A percentile compares a stretch with the other conserved stretches of the same genome.
These are phyloP conservation scores for Fusarium chaquense DNA, from an alignment of 2,329 filamentous ascomycete species.

Conservation along the genomic window DNA sequence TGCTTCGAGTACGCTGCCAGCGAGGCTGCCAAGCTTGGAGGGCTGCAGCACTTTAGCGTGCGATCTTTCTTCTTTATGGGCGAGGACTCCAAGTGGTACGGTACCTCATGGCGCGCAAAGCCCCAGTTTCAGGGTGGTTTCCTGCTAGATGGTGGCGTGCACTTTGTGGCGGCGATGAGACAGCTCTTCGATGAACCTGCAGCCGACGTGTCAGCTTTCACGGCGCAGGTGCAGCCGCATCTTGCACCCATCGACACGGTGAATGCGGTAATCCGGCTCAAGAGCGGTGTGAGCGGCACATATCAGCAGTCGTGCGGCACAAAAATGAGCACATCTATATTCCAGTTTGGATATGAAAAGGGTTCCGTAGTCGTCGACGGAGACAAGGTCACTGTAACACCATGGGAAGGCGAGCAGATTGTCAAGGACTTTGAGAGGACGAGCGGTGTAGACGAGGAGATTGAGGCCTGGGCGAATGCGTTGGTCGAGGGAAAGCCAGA, in stretches of 20 bases:
- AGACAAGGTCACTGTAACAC: conserved; percentile 58
- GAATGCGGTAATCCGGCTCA: conserved; percentile 67
- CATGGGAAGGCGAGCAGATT: conserved; percentile 50
- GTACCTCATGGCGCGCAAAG: conserved; percentile 72
- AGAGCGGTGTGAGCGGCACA: conserved; percentile 66
- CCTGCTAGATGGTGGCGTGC: conserved; percentile 80
- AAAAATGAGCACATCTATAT: conserved; percentile 65
- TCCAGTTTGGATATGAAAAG: conserved; percentile 67
- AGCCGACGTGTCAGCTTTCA: conserved; percentile 65
- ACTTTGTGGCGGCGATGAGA: conserved; percentile 74
- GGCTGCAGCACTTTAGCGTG: conserved; percentile 61
- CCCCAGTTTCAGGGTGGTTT: conserved; percentile 82
- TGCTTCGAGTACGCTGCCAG: conserved; percentile 67
- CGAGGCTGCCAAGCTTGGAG: conserved; percentile 53
- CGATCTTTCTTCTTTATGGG: conserved; percentile 54
- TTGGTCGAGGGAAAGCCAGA: conserved; percentile 62
- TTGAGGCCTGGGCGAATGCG: conserved; percentile 70
- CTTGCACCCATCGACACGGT: conserved; percentile 76
- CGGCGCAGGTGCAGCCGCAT: conserved; percentile 65
- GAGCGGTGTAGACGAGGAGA: conserved; percentile 69
- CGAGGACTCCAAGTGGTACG: conserved; percentile 59
- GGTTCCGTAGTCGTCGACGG: conserved; percentile 64
- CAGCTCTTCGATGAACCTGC: conserved; percentile 64
- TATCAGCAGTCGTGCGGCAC: conserved; percentile 70
- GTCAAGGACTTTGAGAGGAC: conserved; percentile 62